A percentile compares a stretch with the other conserved stretches of the same genome.
Conservation (phyloP, 306 rosid genomes). For the Castanea crenata region DNA sequence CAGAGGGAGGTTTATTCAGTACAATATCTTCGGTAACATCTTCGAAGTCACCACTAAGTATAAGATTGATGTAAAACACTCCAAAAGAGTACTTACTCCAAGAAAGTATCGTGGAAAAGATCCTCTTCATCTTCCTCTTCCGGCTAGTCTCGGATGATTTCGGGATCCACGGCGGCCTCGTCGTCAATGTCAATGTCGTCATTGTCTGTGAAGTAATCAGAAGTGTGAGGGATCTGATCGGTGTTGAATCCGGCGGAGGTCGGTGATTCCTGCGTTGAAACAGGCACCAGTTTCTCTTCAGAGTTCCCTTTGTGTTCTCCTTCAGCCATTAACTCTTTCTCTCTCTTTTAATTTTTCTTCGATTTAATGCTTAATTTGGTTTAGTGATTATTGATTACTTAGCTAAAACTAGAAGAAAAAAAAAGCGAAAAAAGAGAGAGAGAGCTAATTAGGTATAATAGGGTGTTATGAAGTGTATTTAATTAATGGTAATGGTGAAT, state of each 20-base stretch:
- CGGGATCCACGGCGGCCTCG: conserved; percentile 81
- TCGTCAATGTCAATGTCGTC: conserved; percentile 17
- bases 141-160: conserved; percentile 59
- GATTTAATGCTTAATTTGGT: no score
- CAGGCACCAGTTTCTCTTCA: neutral
- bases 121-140: conserved; percentile 50
- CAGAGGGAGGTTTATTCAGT: conserved; percentile 85
- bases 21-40: conserved; percentile 85
- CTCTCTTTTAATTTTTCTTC: no score
- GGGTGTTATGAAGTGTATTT: no score
- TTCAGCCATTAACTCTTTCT: no score
- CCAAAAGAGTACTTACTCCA: no score
- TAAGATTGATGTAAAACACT: conserved; percentile 22
- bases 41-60: conserved; percentile 87
- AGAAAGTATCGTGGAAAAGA: no score
- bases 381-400: no score
- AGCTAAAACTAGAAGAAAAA: no score
- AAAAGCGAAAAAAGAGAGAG: no score
- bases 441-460: no score
- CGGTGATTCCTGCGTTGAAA: conserved; percentile 76
- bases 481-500: no score
- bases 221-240: conserved; percentile 78
- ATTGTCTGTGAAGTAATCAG: conserved; percentile 51
- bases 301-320: no score
- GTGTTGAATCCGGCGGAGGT: conserved; percentile 81